Evolutionary conservation across 257 asterid species (phyloP), one percentile per base, ranked within the genome.

Genomic region (Nicotiana knightiana): DNA sequence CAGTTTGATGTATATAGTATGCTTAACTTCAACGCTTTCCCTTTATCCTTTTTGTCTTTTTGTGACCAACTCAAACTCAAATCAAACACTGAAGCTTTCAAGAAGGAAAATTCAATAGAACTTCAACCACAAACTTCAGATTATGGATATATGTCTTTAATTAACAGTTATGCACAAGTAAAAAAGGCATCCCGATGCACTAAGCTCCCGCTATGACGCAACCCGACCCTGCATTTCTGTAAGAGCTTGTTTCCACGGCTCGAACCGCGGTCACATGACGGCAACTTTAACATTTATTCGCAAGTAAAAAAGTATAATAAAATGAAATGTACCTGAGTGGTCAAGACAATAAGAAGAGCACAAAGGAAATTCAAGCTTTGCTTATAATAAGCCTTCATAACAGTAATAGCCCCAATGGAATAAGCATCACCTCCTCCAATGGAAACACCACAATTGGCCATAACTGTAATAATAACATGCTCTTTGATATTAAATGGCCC

Each of bases 381-480:
- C 82, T 91, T 96, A 84, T 96, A 96, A 79, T 93, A 96, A 70
- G 97, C 97, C 82, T 91, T 96, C 99, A 96, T 96, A 13, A 96
- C 97, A 59, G 99, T 94, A 81, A 96, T 90, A n/a, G 99, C 99
- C 2, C 99, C 99, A 67, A 96, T 96, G 26, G 98, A 92, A 88
- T 96, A 96, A 51, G 98, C 99, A 83, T 96, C 99, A 4, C 99
- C 99, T 1, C 99, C 99, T 6, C 99, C 99, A 33, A 87, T 32
- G 2, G 99, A 94, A n/a, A 96, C 99, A 5, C 99, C 99, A 55
- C 99, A 96, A 61, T 94, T 96, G 2, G 99, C 99, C 93, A 96
- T 96, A 32, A 96, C 97, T 0, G 99, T 96, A 12, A 94, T 91
- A 51, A 96, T 87, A 2, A 94, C 99, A 51, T 96, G 99, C 86